These are phyloP conservation scores for Mortierella sp. DNA, from an alignment of 371 early-diverging fungal genomes.

Conservation along the genomic window DNA sequence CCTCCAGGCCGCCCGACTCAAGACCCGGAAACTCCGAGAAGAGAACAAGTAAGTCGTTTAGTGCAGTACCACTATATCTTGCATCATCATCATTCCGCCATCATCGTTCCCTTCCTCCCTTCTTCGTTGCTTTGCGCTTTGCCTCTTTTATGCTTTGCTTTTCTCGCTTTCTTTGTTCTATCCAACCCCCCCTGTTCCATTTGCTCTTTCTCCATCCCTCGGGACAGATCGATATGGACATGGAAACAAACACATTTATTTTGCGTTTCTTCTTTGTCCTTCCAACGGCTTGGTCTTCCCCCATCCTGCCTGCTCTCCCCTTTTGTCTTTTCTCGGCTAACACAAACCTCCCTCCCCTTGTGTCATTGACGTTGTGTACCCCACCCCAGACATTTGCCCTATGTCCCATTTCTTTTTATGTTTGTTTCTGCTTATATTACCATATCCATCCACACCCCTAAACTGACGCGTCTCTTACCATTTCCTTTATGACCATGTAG, in stretches of 20 bases:
- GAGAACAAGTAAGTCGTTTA: conserved; percentile 49
- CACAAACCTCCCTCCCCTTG: background rate
- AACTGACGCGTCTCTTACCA: background rate
- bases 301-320: background rate
- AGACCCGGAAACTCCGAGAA: conserved; percentile 47
- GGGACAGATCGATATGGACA: conserved; percentile 2
- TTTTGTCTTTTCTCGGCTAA: background rate
- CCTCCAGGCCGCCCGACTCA: conserved; percentile 43
- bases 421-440: conserved; percentile 2
- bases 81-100: conserved; percentile 18
- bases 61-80: background rate
- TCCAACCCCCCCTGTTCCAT: conserved; percentile 3
- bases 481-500: conserved; percentile 19
- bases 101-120: background rate
- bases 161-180: conserved; percentile 2
- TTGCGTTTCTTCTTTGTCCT: background rate
- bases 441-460: background rate
- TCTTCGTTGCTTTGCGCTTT: background rate
- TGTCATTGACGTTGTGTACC: background rate
- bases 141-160: background rate
- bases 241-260: background rate
- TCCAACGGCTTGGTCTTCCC: conserved; percentile 6
- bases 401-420: background rate
- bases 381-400: background rate
- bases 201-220: background rate